Conservation (phyloP, 441 rosid species). For the Erodium texanum region DNA sequence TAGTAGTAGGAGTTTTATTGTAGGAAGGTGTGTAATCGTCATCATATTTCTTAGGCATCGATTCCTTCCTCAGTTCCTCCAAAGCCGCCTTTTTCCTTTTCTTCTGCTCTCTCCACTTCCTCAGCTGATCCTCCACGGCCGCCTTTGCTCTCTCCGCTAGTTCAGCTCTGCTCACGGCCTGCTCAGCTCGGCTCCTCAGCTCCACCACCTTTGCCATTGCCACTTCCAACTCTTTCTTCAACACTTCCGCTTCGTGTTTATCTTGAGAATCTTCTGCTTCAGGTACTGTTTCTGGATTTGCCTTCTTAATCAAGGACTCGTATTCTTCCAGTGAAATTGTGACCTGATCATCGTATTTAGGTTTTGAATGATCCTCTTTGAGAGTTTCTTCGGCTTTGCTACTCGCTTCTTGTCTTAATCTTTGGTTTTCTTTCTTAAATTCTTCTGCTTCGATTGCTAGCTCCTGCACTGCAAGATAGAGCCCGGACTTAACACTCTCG, state of each 20-base stretch:
- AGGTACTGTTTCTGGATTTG: slow-evolving; percentile 11
- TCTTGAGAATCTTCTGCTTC: not conserved
- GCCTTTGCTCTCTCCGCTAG: slow-evolving; percentile 43
- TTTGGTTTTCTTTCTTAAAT: slow-evolving; percentile 23
- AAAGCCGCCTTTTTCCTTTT: slow-evolving; percentile 40
- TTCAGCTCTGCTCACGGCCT: slow-evolving; percentile 42
- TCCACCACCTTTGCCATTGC: slow-evolving; percentile 29
- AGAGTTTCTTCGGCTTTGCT: slow-evolving; percentile 14
- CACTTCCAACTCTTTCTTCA: slow-evolving; percentile 33
- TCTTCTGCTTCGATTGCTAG: slow-evolving; percentile 30
- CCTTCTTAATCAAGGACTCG: slow-evolving; percentile 23
- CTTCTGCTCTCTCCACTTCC: slow-evolving; percentile 33
- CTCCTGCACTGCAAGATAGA: slow-evolving; percentile 31
- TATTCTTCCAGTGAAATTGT: slow-evolving; percentile 29
- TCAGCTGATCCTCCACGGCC: slow-evolving; percentile 34
- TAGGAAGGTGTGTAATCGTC: not conserved
- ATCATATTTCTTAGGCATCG: slow-evolving; percentile 16
- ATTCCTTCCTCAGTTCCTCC: slow-evolving; percentile 35
- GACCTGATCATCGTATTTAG: slow-evolving; percentile 12
- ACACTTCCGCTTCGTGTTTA: slow-evolving; percentile 17
- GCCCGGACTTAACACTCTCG: slow-evolving; percentile 23
- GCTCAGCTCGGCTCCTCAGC: slow-evolving; percentile 41
- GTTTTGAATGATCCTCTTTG: not conserved
- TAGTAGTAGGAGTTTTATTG: slow-evolving; percentile 5
- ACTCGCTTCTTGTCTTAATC: slow-evolving; percentile 17